Evolutionary conservation across 148 eudicot genomes (phyloP).

Genomic region (Salicornia ramosissima): DNA sequence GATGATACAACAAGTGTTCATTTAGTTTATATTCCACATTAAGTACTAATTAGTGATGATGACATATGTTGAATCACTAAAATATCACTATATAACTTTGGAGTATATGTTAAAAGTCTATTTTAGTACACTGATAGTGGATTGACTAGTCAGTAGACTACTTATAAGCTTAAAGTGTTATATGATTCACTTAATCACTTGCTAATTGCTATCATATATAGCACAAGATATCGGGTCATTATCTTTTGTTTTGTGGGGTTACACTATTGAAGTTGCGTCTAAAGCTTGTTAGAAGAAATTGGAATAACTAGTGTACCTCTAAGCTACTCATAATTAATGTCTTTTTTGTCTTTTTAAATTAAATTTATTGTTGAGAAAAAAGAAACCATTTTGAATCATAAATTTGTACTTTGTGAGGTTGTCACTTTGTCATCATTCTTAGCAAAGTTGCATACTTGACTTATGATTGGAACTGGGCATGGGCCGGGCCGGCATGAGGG

Average conservation of each 20-base stretch:
- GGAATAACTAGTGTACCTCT: not conserved
- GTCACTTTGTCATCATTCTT: no score
- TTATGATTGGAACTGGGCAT: no score
- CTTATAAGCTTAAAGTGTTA: not conserved
- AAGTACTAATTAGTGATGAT: not conserved
- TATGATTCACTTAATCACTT: conserved; percentile 24
- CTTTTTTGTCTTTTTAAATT: no score
- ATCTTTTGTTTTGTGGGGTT: conserved; percentile 6
- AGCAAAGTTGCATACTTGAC: no score
- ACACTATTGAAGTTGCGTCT: not conserved
- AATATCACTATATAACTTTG: not conserved
- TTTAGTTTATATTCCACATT: no score
- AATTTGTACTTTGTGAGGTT: no score
- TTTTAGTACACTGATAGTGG: conserved; percentile 6
- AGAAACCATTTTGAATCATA: no score
- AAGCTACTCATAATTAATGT: no score
- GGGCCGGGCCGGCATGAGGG: no score
- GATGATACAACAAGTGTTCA: no score
- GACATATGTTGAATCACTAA: not conserved
- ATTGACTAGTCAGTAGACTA: conserved; percentile 5
- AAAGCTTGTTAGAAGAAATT: not conserved
- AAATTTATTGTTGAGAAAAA: no score
- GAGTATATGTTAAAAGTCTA: not conserved
- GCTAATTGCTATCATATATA: no score
- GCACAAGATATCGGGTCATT: not conserved